phyloP scores from a whole-genome alignment of 2,329 filamentous ascomycete genomes.

The Acarospora socialis region DNA sequence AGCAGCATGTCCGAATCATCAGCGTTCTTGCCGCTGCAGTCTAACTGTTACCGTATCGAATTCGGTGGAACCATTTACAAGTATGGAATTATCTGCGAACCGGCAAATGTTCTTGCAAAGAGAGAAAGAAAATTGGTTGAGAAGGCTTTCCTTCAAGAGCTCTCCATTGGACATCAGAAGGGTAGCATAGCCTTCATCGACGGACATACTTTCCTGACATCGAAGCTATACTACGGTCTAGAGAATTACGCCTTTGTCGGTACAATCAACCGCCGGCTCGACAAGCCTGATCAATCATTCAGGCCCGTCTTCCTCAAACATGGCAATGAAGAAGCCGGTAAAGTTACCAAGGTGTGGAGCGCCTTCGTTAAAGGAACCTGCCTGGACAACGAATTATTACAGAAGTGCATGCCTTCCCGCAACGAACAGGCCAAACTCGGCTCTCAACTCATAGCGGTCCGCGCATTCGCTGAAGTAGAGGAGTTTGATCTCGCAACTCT shows the following conservation, averaged over 20 bases:
- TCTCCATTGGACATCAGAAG: neutral
- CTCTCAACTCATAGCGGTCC: too few relatives aligned
- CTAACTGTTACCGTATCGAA: too few relatives aligned
- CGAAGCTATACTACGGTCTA: neutral
- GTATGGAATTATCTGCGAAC: neutral
- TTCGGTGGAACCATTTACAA: too few relatives aligned
- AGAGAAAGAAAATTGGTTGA: neutral
- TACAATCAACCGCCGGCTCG: neutral
- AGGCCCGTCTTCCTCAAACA: neutral
- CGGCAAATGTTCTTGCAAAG: neutral
- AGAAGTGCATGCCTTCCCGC: too few relatives aligned
- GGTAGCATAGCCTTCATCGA: neutral
- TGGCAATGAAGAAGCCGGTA: neutral
- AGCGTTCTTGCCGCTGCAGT: too few relatives aligned
- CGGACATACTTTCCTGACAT: neutral
- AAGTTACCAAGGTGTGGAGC: neutral
- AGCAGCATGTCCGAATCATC: too few relatives aligned
- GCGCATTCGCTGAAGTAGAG: too few relatives aligned
- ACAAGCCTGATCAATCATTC: neutral
- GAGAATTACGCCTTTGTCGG: neutral
- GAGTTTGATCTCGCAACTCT: too few relatives aligned
- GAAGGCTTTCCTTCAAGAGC: neutral
- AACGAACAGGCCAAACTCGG: too few relatives aligned
- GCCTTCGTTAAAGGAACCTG: too few relatives aligned
- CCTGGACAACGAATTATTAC: too few relatives aligned